Evolutionary conservation across 768 basidiomycete species (phyloP), one percentile per base, ranked within the genome.

Genomic region (Artomyces pyxidatus): DNA sequence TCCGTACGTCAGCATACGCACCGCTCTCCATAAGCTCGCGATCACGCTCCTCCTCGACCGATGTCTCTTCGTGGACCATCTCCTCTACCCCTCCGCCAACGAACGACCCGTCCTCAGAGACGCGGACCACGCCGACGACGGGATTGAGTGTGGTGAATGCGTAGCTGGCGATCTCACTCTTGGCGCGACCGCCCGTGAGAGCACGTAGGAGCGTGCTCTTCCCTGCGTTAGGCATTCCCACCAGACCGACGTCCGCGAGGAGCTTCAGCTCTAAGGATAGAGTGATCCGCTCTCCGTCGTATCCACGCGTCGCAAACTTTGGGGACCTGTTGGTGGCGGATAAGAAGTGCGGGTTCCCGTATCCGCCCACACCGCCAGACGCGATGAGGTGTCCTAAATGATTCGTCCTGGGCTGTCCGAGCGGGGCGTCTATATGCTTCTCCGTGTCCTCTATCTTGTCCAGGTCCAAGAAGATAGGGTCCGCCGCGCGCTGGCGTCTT

Each of bases 141-240:
- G 95, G 96, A 55, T 96, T 96, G 30, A 97, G 71, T 1, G 95
- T 98, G 17, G 96, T 97, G 66, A 98, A 98, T 1, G 90, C 85
- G 62, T 96, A 96, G 9, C 81, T 77, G 0, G 93, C 94, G 26
- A 97, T 85, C 58, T 88, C 85, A 5, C 80, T 87, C 62, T 80
- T 84, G 10, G 88, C 86, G 23, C 87, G 74, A 3, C 90, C 84
- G 7, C 87, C 88, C 0, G 94, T 96, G 8, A 98, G 69, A 0
- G 92, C 93, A 17, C 89, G 82, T 4, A 98, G 72, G 2, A 99
- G 67, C 0, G 96, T 98, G 65, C 90, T 94, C 70, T 90, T 88
- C 25, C 85, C 95, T 0, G 88, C 91, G 58, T 97, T 99, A 6
- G 96, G 96, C 71, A 96, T 83, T 0, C 96, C 96, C 2, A 99